These are phyloP conservation scores for Lactifluus subvellereus DNA, from an alignment of 768 basidiomycete species.

Conservation along the genomic window DNA sequence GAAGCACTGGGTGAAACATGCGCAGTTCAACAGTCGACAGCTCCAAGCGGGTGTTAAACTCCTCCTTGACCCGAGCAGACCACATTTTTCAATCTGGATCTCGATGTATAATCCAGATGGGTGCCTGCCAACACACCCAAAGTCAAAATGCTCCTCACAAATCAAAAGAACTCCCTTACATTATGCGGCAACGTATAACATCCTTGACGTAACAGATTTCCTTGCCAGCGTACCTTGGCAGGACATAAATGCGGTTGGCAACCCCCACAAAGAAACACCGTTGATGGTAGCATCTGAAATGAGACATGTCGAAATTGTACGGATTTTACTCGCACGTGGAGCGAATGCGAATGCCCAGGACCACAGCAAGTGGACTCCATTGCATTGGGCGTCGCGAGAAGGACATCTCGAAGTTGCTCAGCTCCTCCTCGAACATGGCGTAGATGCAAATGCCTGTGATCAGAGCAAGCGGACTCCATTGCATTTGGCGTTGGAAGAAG, in stretches of 20 bases:
- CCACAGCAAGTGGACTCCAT: neutral
- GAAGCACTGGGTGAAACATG: neutral
- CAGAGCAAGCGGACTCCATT: neutral
- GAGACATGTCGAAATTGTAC: neutral
- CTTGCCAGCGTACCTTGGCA: too few species aligned
- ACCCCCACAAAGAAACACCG: too few species aligned
- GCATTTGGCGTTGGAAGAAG: neutral
- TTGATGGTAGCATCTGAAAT: too few species aligned
- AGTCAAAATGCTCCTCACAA: neutral
- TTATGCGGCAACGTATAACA: neutral
- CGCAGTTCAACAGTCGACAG: neutral
- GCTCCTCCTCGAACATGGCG: neutral
- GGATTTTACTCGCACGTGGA: neutral
- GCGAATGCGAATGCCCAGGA: neutral
- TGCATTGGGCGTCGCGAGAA: neutral
- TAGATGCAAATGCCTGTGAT: neutral
- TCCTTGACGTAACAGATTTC: too few species aligned
- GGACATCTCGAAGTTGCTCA: neutral
- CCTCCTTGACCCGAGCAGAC: neutral
- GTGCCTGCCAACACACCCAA: neutral
- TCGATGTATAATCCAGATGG: neutral
- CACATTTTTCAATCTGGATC: neutral
- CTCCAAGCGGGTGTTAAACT: neutral
- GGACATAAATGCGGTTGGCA: too few species aligned
- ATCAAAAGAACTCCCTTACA: neutral